Base-by-base conservation (phyloP, 441 rosid species). In the Arabidopsis lyrata region DNA sequence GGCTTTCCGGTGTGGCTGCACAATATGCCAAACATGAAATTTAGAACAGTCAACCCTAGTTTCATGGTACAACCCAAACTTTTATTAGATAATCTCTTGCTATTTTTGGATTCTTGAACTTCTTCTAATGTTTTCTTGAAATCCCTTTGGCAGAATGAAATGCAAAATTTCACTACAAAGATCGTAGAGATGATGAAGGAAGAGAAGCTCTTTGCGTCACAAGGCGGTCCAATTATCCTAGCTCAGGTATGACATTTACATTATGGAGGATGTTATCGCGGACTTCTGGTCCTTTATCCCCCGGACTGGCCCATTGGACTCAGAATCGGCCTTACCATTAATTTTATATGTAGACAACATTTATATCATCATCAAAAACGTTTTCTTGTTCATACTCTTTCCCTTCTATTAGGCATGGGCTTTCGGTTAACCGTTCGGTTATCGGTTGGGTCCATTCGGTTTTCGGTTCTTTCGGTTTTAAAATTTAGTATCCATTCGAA, bases 211-310 rank as follows among this genome's bases (percentile, higher is more conserved):
- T 91, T 91, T 70, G 91, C 95, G 6, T 83, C 91, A 16, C 95
- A 91, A 82, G 92, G 89, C 8, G 97, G 95, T 5, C 95, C 91
- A 12, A 85, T 89, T 29, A 86, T 89, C 42, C 68, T 85, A 32
- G 60, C 83, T 63, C 83, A 80, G 80, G 82, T 79, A 49, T 18
- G 20, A 0, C 38, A 70, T 24, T 1, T 47, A 16, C 8, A 16
- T 1, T 47, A 15, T 45, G 3, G 1, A 15, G 8, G 16, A 14
- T 45, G 12, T 16, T 48, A 18, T 47, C 11, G 18, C n/a, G 9
- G 18, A n/a, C 8, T n/a, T 44, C 2, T 15, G 50, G 47, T 14
- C 47, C 16, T 14, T 38, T 14, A 14, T 6, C 47, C 3, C 15
- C 15, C 1, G 20, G 20, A 9, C 20, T n/a, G 4, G 20, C 20